Conservation (phyloP, 75 land plant genomes). For the Sequoia sempervirens region DNA sequence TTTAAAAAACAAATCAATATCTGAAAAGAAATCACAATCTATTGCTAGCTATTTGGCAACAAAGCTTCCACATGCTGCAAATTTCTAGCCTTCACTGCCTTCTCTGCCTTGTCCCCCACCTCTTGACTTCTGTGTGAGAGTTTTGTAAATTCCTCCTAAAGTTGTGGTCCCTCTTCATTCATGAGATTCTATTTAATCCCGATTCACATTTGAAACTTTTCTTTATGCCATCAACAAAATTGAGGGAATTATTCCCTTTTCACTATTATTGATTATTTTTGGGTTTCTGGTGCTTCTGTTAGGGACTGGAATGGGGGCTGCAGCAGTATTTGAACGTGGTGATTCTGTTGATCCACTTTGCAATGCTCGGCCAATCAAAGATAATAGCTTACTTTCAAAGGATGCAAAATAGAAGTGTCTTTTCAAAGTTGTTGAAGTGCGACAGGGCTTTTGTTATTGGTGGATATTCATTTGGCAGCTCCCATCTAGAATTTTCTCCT, state of each 20-base stretch:
- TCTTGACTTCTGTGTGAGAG: too few species aligned
- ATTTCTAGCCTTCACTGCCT: too few species aligned
- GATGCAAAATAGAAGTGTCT: conserved; percentile 38
- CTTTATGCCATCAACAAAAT: too few species aligned
- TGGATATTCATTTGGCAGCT: background rate
- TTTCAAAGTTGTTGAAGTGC: background rate
- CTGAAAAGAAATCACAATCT: too few species aligned
- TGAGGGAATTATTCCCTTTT: background rate
- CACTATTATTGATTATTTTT: background rate
- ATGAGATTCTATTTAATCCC: too few species aligned
- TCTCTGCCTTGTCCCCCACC: too few species aligned
- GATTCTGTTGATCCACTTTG: conserved; percentile 47
- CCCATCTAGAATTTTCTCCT: background rate
- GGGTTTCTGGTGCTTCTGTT: background rate
- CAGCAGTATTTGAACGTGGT: conserved; percentile 86
- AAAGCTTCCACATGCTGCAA: too few species aligned
- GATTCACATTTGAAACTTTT: too few species aligned
- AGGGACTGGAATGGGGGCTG: conserved; percentile 97
- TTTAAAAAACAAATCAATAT: too few species aligned
- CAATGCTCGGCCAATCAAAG: conserved; percentile 52
- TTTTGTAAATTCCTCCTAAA: too few species aligned
- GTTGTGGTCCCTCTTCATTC: too few species aligned
- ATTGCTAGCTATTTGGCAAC: too few species aligned
- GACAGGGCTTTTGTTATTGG: background rate
- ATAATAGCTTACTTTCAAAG: conserved; percentile 51